Percentiles rank a stretch among this genome's conserved stretches.
Evolutionary conservation across 495 filamentous ascomycete species (phyloP).

Genomic region (Entonaema liquescens): DNA sequence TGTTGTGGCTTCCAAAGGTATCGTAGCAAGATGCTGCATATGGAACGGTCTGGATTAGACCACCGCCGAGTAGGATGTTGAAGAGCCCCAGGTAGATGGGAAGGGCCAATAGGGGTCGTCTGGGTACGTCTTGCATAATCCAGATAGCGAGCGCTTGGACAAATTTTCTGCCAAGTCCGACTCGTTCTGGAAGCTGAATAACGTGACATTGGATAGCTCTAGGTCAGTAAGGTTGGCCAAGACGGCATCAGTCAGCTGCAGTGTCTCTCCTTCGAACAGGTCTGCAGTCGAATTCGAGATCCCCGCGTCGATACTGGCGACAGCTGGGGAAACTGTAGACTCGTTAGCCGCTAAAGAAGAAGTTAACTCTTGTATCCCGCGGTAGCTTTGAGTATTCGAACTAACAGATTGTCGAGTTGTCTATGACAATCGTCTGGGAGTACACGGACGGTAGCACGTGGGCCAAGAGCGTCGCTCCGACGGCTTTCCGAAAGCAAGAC

Average conservation of each 20-base stretch:
- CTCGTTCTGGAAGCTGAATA: conserved; percentile 44
- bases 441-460: background rate
- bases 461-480: conserved; percentile 11
- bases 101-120: conserved; percentile 59
- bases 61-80: conserved; percentile 52
- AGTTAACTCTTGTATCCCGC: background rate
- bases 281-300: conserved; percentile 31
- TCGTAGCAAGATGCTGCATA: conserved; percentile 59
- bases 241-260: conserved; percentile 55
- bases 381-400: background rate
- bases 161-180: conserved; percentile 17
- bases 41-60: conserved; percentile 60
- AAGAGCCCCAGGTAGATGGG: conserved; percentile 54
- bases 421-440: conserved; percentile 30
- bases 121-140: conserved; percentile 60
- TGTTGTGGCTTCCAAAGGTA: conserved; percentile 56
- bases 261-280: conserved; percentile 50
- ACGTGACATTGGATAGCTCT: conserved; percentile 39
- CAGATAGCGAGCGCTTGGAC: conserved; percentile 23
- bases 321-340: conserved; percentile 31
- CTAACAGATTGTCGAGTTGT: conserved; percentile 27
- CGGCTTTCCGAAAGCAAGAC: conserved; percentile 15
- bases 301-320: conserved; percentile 22
- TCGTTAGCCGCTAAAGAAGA: conserved; percentile 25
- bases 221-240: conserved; percentile 47